Conservation (phyloP, 768 basidiomycete species). For the Pseudohyphozyma bogoriensis region DNA sequence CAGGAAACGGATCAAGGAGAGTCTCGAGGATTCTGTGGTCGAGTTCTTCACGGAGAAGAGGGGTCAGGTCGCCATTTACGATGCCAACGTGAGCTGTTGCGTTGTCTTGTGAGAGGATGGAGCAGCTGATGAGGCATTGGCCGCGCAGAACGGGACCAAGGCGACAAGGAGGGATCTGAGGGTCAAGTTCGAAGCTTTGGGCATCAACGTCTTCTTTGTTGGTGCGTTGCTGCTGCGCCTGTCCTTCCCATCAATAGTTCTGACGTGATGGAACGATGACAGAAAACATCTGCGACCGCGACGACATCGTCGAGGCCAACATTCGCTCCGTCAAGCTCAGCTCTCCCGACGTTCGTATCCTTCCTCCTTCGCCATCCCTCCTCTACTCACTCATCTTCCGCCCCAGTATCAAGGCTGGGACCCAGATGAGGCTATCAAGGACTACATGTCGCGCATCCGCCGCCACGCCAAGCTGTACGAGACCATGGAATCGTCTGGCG, state of each 20-base stretch:
- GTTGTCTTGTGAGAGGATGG: not conserved
- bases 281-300: slow-evolving; percentile 88
- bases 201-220: slow-evolving; percentile 86
- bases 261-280: not conserved
- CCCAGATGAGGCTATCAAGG: slow-evolving; percentile 78
- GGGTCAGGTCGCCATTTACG: slow-evolving; percentile 96
- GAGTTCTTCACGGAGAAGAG: slow-evolving; percentile 66
- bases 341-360: slow-evolving; percentile 73
- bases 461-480: slow-evolving; percentile 83
- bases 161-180: slow-evolving; percentile 58
- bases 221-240: slow-evolving; percentile 48
- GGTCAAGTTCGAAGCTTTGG: slow-evolving; percentile 72
- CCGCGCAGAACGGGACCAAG: slow-evolving; percentile 54
- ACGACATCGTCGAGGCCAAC: slow-evolving; percentile 85
- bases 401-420: slow-evolving; percentile 82
- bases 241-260: no score
- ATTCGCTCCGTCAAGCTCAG: slow-evolving; percentile 92
- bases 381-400: not conserved
- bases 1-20: slow-evolving; percentile 59
- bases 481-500: slow-evolving; percentile 77
- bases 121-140: not conserved
- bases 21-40: slow-evolving; percentile 82
- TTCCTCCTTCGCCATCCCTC: not conserved
- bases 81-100: slow-evolving; percentile 55
- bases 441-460: slow-evolving; percentile 80